phyloP scores from a whole-genome alignment of 257 asterid species.

The Nicotiana sylvestris region DNA sequence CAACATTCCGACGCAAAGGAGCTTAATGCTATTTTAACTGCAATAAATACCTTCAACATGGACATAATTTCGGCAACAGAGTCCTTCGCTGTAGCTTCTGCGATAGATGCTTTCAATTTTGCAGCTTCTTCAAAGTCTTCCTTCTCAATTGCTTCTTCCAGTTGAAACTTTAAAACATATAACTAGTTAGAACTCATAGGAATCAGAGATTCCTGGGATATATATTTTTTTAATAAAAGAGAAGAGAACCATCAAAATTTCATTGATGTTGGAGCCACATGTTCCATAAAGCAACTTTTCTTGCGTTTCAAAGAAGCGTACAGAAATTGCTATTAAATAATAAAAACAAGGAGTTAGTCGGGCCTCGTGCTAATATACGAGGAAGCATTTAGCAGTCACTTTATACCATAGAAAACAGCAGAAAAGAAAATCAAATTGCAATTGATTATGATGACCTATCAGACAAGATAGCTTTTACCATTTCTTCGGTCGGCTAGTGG shows the following conservation, averaged over 20 bases:
- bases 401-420: background rate
- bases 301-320: background rate
- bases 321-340: background rate
- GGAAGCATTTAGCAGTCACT: background rate
- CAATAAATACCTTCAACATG: conserved; percentile 51
- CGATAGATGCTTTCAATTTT: conserved; percentile 59
- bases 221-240: background rate
- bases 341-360: background rate
- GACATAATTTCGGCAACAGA: conserved; percentile 72
- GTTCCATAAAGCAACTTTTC: background rate
- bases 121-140: conserved; percentile 90
- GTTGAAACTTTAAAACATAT: conserved; percentile 59
- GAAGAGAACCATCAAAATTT: background rate
- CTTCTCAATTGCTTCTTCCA: conserved; percentile 84
- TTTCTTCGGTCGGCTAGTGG: background rate
- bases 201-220: background rate
- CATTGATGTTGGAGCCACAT: background rate
- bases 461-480: background rate
- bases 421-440: background rate
- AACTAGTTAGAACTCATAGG: conserved; percentile 15
- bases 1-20: conserved; percentile 10
- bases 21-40: conserved; percentile 13
- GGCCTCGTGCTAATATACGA: background rate
- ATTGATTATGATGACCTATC: background rate
- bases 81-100: conserved; percentile 72